phyloP scores from a whole-genome alignment of 2,329 filamentous ascomycete genomes.

The Apiospora pterosperma region DNA sequence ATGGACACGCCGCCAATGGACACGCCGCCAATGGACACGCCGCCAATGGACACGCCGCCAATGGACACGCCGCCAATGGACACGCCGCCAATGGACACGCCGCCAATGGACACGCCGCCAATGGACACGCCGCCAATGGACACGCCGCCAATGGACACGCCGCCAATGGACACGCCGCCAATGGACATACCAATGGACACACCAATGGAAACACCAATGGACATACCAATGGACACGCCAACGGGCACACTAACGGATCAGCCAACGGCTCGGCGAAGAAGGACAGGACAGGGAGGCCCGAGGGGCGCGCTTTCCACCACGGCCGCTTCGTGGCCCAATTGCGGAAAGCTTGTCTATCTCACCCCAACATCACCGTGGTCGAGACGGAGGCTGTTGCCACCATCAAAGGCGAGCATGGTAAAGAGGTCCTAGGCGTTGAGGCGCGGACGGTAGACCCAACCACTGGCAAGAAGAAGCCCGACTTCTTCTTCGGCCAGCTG shows the following conservation, averaged over 20 bases:
- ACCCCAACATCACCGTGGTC: constrained; percentile 83
- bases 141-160: constrained; percentile 7
- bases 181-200: constrained; percentile 8
- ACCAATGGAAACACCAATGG: constrained; percentile 11
- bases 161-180: constrained; percentile 12
- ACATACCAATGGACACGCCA: constrained; percentile 14
- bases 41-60: constrained; percentile 6
- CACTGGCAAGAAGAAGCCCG: constrained; percentile 53
- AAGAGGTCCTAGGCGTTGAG: constrained; percentile 80
- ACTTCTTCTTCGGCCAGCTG: constrained; percentile 84
- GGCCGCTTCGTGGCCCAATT: constrained; percentile 86
- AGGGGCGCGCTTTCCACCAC: constrained; percentile 88
- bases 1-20: constrained; percentile 11
- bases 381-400: constrained; percentile 83
- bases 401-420: constrained; percentile 64
- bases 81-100: constrained; percentile 15
- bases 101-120: constrained; percentile 5
- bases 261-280: constrained; percentile 22
- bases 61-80: constrained; percentile 7
- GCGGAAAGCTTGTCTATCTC: constrained; percentile 67
- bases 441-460: constrained; percentile 60
- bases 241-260: constrained; percentile 26
- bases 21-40: constrained; percentile 9
- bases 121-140: constrained; percentile 7
- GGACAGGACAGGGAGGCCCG: constrained; percentile 40